Evolutionary conservation across 805 yeast species (phyloP).

Genomic region (Suhomyces kilbournensis): DNA sequence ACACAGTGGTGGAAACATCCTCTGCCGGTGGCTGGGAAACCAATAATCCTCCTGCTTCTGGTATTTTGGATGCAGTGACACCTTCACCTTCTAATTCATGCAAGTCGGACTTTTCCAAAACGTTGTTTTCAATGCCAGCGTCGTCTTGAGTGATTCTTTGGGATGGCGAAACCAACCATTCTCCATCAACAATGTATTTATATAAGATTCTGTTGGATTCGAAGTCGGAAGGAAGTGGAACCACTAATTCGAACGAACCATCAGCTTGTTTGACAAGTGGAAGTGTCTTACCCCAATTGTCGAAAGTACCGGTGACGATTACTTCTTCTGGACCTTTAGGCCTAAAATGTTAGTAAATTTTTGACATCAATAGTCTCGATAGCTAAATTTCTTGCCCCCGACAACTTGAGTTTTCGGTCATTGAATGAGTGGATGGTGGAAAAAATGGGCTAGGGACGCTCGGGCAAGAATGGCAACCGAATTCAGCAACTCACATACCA

Average conservation of each 20-base stretch:
- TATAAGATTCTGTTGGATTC: constrained; percentile 39
- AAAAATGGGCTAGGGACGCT: neutral
- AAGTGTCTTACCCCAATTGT: constrained; percentile 58
- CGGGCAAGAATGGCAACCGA: neutral
- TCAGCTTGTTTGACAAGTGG: constrained; percentile 58
- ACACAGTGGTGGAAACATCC: constrained; percentile 34
- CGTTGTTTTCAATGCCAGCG: constrained; percentile 52
- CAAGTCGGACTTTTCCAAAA: constrained; percentile 38
- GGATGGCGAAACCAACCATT: constrained; percentile 48
- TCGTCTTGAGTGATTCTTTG: constrained; percentile 46
- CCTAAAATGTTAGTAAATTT: constrained; percentile 22
- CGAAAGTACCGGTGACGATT: constrained; percentile 68
- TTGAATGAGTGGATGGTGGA: neutral
- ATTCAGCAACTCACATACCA: constrained; percentile 31
- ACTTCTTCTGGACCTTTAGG: constrained; percentile 50
- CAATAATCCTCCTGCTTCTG: constrained; percentile 31
- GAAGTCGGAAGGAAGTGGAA: constrained; percentile 48
- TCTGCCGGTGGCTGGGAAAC: constrained; percentile 7
- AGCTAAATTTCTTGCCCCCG: neutral
- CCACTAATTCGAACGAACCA: constrained; percentile 58
- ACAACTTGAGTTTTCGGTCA: neutral
- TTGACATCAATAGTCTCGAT: neutral
- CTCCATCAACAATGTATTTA: constrained; percentile 70
- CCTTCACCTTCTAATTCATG: constrained; percentile 9
- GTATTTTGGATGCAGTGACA: constrained; percentile 24